phyloP scores from a whole-genome alignment of 2,329 filamentous ascomycete genomes.

The Aspergillus fischeri region DNA sequence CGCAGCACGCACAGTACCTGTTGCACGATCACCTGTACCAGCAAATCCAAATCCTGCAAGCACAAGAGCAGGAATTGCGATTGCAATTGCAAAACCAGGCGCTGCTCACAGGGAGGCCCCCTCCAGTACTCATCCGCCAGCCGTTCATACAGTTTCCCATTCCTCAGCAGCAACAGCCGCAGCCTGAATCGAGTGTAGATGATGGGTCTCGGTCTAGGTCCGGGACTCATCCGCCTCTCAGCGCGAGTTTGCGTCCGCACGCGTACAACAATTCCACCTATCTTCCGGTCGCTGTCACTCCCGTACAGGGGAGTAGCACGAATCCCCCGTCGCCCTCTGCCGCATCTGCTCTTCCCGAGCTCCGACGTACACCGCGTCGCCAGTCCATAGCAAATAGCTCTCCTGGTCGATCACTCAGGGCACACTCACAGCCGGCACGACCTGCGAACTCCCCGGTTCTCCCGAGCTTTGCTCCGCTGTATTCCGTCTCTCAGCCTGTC shows the following conservation, averaged over 20 bases:
- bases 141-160: slow-evolving; percentile 40
- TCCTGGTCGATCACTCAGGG: slow-evolving; percentile 40
- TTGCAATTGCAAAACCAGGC: slow-evolving; percentile 46
- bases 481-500: slow-evolving; percentile 27
- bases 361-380: slow-evolving; percentile 42
- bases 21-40: slow-evolving; percentile 48
- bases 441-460: slow-evolving; percentile 34
- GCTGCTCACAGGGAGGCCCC: slow-evolving; percentile 36
- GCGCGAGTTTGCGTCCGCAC: slow-evolving; percentile 29
- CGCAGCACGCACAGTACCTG: slow-evolving; percentile 45
- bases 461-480: slow-evolving; percentile 30
- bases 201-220: slow-evolving; percentile 36
- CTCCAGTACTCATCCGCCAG: slow-evolving; percentile 39
- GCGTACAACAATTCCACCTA: slow-evolving; percentile 34
- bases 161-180: slow-evolving; percentile 28
- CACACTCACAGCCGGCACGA: slow-evolving; percentile 50
- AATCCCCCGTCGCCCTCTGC: slow-evolving; percentile 46
- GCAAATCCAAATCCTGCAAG: slow-evolving; percentile 48
- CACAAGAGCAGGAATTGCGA: slow-evolving; percentile 48
- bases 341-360: slow-evolving; percentile 36
- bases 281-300: slow-evolving; percentile 34
- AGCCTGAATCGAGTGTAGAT: slow-evolving; percentile 25
- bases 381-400: slow-evolving; percentile 42
- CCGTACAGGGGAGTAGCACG: slow-evolving; percentile 37
- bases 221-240: slow-evolving; percentile 33